Evolutionary conservation across 805 yeast genomes (phyloP).

Genomic region (Candida schatavii): DNA sequence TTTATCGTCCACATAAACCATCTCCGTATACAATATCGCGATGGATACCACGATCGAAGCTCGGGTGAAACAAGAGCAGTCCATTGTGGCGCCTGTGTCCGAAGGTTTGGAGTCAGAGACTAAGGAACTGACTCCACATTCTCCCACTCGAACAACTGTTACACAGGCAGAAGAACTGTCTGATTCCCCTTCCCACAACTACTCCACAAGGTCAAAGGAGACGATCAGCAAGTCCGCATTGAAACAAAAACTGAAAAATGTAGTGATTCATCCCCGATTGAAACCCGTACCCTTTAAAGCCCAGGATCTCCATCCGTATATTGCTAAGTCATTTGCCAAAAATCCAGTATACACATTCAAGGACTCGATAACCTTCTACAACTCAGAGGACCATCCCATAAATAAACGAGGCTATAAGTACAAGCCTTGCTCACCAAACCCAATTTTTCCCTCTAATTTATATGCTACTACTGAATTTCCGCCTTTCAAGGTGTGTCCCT

Average conservation of each 20-base stretch:
- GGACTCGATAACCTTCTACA: constrained; percentile 29
- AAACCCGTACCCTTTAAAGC: constrained; percentile 32
- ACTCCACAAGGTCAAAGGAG: constrained; percentile 26
- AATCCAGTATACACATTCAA: constrained; percentile 10
- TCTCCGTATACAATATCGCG: too few species aligned
- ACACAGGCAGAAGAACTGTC: too few species aligned
- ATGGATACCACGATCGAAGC: constrained; percentile 16
- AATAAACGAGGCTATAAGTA: constrained; percentile 82
- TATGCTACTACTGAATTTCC: constrained; percentile 74
- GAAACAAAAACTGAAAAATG: constrained; percentile 27
- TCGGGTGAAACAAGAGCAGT: constrained; percentile 13
- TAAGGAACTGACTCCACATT: too few species aligned
- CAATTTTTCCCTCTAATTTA: constrained; percentile 50
- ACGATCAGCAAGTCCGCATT: constrained; percentile 15
- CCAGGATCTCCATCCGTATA: constrained; percentile 13
- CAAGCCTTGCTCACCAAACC: constrained; percentile 72
- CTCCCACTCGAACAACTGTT: too few species aligned
- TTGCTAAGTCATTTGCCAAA: neutral
- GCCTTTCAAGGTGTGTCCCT: constrained; percentile 57
- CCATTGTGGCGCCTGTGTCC: neutral
- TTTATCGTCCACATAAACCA: too few species aligned
- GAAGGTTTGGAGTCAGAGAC: too few species aligned
- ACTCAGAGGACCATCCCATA: constrained; percentile 74
- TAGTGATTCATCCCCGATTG: constrained; percentile 32
- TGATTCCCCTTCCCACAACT: constrained; percentile 14